phyloP scores from a whole-genome alignment of 495 filamentous ascomycete species.

The Hypoxylon perforatum region DNA sequence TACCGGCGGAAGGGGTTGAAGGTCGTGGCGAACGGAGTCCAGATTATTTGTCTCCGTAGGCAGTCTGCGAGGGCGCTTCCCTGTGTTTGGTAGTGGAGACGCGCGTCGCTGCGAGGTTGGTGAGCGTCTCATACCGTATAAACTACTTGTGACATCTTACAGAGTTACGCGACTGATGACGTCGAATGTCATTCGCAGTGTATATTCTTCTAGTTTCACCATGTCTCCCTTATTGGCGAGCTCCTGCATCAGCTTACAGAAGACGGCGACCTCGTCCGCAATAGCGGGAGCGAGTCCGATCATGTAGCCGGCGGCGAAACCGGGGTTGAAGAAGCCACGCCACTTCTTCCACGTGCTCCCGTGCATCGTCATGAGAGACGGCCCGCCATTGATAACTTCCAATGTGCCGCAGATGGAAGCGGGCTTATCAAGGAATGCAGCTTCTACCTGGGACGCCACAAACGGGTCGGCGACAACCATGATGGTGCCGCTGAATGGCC shows the following conservation, averaged over 20 bases:
- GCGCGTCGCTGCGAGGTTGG: constrained; percentile 5
- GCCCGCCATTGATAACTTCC: constrained; percentile 35
- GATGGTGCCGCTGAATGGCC: constrained; percentile 43
- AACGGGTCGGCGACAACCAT: constrained; percentile 37
- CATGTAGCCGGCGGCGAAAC: constrained; percentile 47
- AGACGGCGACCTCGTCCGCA: constrained; percentile 31
- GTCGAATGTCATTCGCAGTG: constrained; percentile 74
- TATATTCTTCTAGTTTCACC: constrained; percentile 71
- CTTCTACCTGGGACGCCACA: constrained; percentile 34
- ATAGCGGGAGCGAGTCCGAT: constrained; percentile 46
- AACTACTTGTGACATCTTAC: constrained; percentile 10
- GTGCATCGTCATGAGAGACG: constrained; percentile 37
- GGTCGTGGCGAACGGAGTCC: constrained; percentile 40
- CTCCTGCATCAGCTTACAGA: background rate
- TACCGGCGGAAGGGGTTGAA: constrained; percentile 44
- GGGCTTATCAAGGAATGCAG: constrained; percentile 28
- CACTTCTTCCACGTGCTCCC: constrained; percentile 45
- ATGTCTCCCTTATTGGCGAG: constrained; percentile 34
- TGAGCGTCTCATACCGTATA: background rate
- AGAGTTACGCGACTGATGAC: constrained; percentile 56
- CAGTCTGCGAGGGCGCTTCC: constrained; percentile 38
- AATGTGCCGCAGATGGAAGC: constrained; percentile 18
- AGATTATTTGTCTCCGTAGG: constrained; percentile 40
- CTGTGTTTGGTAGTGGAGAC: constrained; percentile 38
- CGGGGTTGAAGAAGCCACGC: constrained; percentile 48